phyloP scores from a whole-genome alignment of 192 early-diverging fungal genomes.

The Backusella tarrabulga region DNA sequence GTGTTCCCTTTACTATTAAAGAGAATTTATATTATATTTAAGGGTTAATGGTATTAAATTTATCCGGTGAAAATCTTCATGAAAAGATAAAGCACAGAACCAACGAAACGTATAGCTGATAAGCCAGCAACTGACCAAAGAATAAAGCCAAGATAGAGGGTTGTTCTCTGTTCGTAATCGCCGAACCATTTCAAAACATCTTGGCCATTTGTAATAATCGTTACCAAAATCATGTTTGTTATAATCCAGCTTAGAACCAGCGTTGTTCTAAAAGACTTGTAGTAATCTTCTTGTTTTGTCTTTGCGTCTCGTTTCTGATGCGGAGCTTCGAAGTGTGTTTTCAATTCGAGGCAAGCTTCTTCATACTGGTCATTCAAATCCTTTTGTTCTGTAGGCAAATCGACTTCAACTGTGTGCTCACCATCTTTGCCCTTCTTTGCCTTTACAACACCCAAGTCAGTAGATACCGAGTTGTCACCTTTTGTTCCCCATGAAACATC shows the following conservation, averaged over 20 bases:
- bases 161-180: slow-evolving; percentile 37
- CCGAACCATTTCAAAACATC: slow-evolving; percentile 32
- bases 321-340: slow-evolving; percentile 35
- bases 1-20: background rate
- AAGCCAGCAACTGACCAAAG: slow-evolving; percentile 76
- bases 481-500: slow-evolving; percentile 89
- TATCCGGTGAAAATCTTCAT: slow-evolving; percentile 55
- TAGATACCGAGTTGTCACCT: slow-evolving; percentile 61
- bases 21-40: slow-evolving; percentile 6
- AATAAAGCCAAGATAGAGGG: slow-evolving; percentile 59
- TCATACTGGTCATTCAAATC: slow-evolving; percentile 88
- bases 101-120: slow-evolving; percentile 66
- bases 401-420: slow-evolving; percentile 50
- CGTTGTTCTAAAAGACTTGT: slow-evolving; percentile 77
- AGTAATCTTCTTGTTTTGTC: slow-evolving; percentile 51
- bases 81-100: slow-evolving; percentile 64
- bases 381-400: slow-evolving; percentile 57
- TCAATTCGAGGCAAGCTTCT: slow-evolving; percentile 64
- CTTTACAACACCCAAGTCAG: slow-evolving; percentile 51
- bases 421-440: slow-evolving; percentile 47
- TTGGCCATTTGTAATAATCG: slow-evolving; percentile 56
- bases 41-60: background rate
- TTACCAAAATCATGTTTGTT: slow-evolving; percentile 66
- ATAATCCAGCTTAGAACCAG: slow-evolving; percentile 77
- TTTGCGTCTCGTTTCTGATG: slow-evolving; percentile 61